Percentiles rank a stretch among this genome's conserved stretches.
These are phyloP conservation scores for Eurotiales sp. DNA, from an alignment of 2,329 filamentous ascomycete genomes.

Conservation along the genomic window DNA sequence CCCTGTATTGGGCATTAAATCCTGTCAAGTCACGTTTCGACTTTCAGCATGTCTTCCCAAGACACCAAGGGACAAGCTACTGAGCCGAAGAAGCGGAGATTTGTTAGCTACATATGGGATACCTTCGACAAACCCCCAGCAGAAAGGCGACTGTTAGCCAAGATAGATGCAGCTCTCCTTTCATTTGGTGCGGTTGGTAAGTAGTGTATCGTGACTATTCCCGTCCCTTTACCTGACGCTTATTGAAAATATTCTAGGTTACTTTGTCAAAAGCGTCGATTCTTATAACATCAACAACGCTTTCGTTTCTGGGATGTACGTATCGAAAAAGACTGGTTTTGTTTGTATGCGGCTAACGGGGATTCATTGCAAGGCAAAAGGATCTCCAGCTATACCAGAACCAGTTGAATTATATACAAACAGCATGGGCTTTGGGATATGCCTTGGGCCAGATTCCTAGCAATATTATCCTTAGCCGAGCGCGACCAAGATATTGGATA, in stretches of 20 bases:
- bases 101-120: conserved; percentile 53
- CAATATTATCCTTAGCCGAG: conserved; percentile 51
- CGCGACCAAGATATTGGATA: conserved; percentile 49
- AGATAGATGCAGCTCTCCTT: conserved; percentile 47
- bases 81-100: conserved; percentile 37
- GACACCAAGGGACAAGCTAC: conserved; percentile 3
- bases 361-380: conserved; percentile 41
- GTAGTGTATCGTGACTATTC: background rate
- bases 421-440: conserved; percentile 59
- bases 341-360: background rate
- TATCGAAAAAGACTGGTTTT: background rate
- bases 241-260: conserved; percentile 29
- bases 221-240: background rate
- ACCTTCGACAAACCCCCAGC: conserved; percentile 50
- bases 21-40: background rate
- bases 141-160: conserved; percentile 48
- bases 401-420: conserved; percentile 54
- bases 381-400: conserved; percentile 52
- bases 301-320: conserved; percentile 47
- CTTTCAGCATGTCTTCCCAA: conserved; percentile 8
- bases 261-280: conserved; percentile 51
- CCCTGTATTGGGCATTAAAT: background rate
- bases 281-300: conserved; percentile 46
- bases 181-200: conserved; percentile 45
- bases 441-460: conserved; percentile 52